Conservation (phyloP, 2,329 filamentous ascomycete species). For the Exophiala calicioides region DNA sequence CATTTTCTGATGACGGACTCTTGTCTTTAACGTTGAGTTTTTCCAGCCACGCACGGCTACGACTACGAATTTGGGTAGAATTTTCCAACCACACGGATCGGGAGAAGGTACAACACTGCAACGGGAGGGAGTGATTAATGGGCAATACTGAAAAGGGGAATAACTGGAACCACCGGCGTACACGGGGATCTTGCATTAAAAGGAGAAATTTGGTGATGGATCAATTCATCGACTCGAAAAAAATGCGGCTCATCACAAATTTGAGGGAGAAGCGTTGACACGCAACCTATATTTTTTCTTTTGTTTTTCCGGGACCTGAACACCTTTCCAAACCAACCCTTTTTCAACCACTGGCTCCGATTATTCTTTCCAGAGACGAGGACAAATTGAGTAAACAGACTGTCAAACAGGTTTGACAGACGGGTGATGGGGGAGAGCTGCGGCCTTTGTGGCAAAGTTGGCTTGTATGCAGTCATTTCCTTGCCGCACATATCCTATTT, state of each 20-base stretch:
- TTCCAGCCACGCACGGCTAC: conserved; percentile 24
- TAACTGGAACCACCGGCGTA: conserved; percentile 19
- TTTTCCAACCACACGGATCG: conserved; percentile 12
- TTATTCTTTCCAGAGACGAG: background rate
- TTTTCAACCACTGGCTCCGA: background rate
- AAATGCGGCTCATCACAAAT: conserved; percentile 5
- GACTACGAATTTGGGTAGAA: conserved; percentile 27
- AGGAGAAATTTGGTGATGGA: conserved; percentile 13
- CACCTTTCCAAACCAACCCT: background rate
- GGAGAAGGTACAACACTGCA: conserved; percentile 8
- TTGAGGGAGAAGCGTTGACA: background rate
- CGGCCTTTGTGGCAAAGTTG: conserved; percentile 1
- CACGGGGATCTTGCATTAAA: conserved; percentile 13
- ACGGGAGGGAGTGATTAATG: conserved; percentile 14
- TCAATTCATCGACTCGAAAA: conserved; percentile 1
- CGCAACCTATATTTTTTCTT: conserved; percentile 11
- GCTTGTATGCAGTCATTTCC: conserved; percentile 17
- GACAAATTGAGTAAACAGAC: background rate
- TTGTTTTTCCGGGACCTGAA: conserved; percentile 4
- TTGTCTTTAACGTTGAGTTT: conserved; percentile 18
- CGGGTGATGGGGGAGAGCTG: background rate
- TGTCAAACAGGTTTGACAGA: background rate
- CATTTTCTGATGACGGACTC: conserved; percentile 66
- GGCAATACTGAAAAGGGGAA: conserved; percentile 18
- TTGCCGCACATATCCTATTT: conserved; percentile 23